A percentile compares a stretch with the other conserved stretches of the same genome.
Evolutionary conservation across 1,284 basidiomycete genomes (phyloP).

Genomic region (Coriolopsis trogii): DNA sequence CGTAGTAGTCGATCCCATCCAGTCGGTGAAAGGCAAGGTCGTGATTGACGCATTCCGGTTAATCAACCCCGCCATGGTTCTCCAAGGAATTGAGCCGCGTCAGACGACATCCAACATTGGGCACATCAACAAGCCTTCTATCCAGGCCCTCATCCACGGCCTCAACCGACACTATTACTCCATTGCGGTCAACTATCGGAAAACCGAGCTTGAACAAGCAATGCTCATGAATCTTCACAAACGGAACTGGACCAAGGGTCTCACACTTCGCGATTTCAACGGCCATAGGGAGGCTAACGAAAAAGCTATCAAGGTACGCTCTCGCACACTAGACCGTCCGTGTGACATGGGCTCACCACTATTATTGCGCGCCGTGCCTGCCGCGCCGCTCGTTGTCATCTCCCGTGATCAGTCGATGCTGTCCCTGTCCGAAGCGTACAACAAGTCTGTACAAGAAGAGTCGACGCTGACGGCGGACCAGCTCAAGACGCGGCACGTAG

Average conservation of each 20-base stretch:
- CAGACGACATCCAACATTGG: constrained; percentile 99
- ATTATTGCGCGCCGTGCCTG: constrained; percentile 16
- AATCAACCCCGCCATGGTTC: constrained; percentile 86
- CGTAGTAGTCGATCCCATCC: constrained; percentile 98
- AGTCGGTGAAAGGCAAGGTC: constrained; percentile 98
- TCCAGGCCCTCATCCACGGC: constrained; percentile 95
- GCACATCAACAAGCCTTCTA: constrained; percentile 98
- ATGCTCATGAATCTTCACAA: constrained; percentile 99
- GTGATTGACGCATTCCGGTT: constrained; percentile 99
- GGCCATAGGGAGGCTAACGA: constrained; percentile 86
- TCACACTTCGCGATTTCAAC: constrained; percentile 89
- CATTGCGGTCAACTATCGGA: constrained; percentile 95
- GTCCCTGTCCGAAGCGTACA: constrained; percentile 87
- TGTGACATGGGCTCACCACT: constrained; percentile 19
- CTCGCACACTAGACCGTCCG: constrained; percentile 21
- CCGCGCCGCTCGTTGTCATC: constrained; percentile 18
- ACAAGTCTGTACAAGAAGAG: constrained; percentile 96
- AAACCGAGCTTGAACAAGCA: constrained; percentile 96
- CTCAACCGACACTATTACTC: constrained; percentile 97
- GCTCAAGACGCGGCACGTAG: constrained; percentile 94
- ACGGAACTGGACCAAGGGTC: constrained; percentile 95
- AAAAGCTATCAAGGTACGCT: constrained; percentile 83
- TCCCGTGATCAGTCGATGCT: constrained; percentile 80
- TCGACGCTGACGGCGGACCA: constrained; percentile 89
- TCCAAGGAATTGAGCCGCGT: constrained; percentile 91